Evolutionary conservation across 2,329 filamentous ascomycete species (phyloP), one percentile per base, ranked within the genome.

Genomic region (Macroventuria anomochaeta): DNA sequence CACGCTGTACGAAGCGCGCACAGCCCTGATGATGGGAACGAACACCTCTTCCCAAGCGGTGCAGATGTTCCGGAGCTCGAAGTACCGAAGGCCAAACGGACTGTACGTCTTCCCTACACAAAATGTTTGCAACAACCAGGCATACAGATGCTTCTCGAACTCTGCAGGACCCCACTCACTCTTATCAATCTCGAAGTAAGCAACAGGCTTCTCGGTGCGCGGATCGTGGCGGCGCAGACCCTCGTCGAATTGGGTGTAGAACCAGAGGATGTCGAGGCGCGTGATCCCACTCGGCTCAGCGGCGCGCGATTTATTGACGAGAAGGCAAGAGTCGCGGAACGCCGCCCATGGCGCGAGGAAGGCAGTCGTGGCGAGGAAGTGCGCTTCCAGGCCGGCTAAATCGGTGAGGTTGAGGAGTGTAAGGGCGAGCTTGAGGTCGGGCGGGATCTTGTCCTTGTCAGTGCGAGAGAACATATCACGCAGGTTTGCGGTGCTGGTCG

Each of bases 231-330:
- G 67, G 17, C 58, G 38, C 17, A 54, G 20, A 3, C 63, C 68
- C 29, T 72, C 61, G 26, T 71, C 63, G 47, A 62, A 73, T 8
- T 63, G 60, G 7, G 67, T 73, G 48, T 74, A 74, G 46, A 65
- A 72, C 62, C 59, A 69, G 10, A 74, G 39, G 8, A 74, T 55
- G 10, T 67, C 68, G 3, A 46, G 42, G 17, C 63, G 63, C 4
- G 58, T 57, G 23, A 73, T 58, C 3, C 46, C 46, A 2, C 59
- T 63, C 3, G 57, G 26, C 29, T 59, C 58, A 2, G 50, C 46
- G 20, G 55, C 47, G 10, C 48, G 52, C 11, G 59, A 40, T 3
- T 59, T 48, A 15, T 59, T 57, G 11, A 68, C 18, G 1, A 73
- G 53, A 7, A 71, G 42, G 20, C 64, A 64, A 6, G 41, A 46